Percentiles rank a stretch among this genome's conserved stretches.
Evolutionary conservation across 73 alveolate genomes (phyloP).

Genomic region (Paramecium octaurelia): DNA sequence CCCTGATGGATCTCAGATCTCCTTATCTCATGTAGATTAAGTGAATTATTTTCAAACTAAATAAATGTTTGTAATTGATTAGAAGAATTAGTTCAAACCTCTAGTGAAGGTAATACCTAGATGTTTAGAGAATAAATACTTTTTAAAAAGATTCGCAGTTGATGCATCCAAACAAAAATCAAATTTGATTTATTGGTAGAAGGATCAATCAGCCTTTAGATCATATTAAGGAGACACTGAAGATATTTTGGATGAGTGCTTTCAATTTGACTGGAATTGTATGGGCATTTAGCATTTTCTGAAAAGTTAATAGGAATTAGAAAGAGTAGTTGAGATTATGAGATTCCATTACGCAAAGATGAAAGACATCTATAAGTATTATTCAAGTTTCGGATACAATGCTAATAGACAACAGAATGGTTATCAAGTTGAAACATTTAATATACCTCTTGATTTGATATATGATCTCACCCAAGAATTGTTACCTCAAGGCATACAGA

Average conservation of each 20-base stretch:
- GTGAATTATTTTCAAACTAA: constrained; percentile 27
- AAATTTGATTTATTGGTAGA: constrained; percentile 56
- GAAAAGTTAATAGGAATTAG: constrained; percentile 66
- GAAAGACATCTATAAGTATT: constrained; percentile 51
- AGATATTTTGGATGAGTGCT: constrained; percentile 69
- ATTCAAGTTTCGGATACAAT: constrained; percentile 33
- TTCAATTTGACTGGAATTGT: constrained; percentile 85
- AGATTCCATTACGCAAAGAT: constrained; percentile 38
- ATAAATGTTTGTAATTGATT: constrained; percentile 40
- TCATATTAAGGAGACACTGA: constrained; percentile 72
- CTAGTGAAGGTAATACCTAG: constrained; percentile 17
- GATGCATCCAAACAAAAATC: not conserved
- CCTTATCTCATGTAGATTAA: not conserved
- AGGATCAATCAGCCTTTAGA: constrained; percentile 66
- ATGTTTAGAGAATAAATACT: not conserved
- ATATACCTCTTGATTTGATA: not conserved
- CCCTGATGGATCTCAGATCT: not conserved
- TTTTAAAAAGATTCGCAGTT: not conserved
- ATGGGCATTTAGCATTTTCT: constrained; percentile 65
- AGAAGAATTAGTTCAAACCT: constrained; percentile 41
- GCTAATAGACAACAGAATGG: not conserved
- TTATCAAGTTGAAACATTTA: not conserved
- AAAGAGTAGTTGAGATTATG: constrained; percentile 51
- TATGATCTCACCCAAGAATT: not conserved
- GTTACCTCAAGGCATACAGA: not conserved